Evolutionary conservation across 495 filamentous ascomycete genomes (phyloP).

Genomic region (Daldinia concentrica): DNA sequence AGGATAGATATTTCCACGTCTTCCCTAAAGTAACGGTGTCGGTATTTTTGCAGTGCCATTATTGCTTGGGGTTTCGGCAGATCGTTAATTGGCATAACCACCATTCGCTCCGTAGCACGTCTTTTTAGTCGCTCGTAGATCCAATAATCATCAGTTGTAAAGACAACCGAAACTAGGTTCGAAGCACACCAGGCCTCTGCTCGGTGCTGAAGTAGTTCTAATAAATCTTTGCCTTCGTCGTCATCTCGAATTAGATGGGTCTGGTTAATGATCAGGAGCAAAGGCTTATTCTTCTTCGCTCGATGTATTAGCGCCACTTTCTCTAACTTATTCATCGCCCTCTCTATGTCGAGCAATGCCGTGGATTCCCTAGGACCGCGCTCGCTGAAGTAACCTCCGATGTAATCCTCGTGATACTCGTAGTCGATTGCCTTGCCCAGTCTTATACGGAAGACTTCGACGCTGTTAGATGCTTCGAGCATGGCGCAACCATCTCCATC

Average conservation of each 20-base stretch:
- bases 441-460: slow-evolving; percentile 92
- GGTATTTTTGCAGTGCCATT: slow-evolving; percentile 76
- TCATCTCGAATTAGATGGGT: slow-evolving; percentile 91
- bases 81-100: slow-evolving; percentile 83
- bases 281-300: slow-evolving; percentile 65
- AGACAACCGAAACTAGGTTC: slow-evolving; percentile 86
- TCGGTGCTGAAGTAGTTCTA: slow-evolving; percentile 94
- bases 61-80: slow-evolving; percentile 81
- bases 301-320: slow-evolving; percentile 84
- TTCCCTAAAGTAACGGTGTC: slow-evolving; percentile 74
- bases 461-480: slow-evolving; percentile 94
- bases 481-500: slow-evolving; percentile 87
- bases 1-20: slow-evolving; percentile 62
- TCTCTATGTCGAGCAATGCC: slow-evolving; percentile 90
- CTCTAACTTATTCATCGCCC: slow-evolving; percentile 96
- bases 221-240: slow-evolving; percentile 86
- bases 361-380: slow-evolving; percentile 90
- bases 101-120: slow-evolving; percentile 84
- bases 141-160: slow-evolving; percentile 98
- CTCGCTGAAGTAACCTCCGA: slow-evolving; percentile 93
- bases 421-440: slow-evolving; percentile 94
- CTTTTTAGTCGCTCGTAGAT: slow-evolving; percentile 93
- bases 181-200: slow-evolving; percentile 95
- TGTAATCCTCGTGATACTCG: slow-evolving; percentile 90
- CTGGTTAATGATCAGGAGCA: slow-evolving; percentile 90